A percentile compares a stretch with the other conserved stretches of the same genome.
Conservation (phyloP, 225 moss, liverwort and hornwort genomes). For the Lunularia cruciata region DNA sequence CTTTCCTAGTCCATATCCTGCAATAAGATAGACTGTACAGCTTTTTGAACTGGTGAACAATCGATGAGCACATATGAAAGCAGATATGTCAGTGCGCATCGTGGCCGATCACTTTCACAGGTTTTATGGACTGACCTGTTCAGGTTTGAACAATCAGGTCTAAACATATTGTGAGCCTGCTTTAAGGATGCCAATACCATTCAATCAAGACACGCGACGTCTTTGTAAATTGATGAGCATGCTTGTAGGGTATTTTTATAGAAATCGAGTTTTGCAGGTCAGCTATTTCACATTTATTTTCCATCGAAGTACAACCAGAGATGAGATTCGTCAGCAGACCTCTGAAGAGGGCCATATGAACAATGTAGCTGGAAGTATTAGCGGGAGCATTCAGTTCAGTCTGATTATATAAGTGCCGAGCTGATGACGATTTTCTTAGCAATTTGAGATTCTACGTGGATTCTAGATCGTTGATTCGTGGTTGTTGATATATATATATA, state of each 20-base stretch:
- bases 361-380: not conserved
- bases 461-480: not conserved
- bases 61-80: slow-evolving; percentile 14
- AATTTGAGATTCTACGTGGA: not conserved
- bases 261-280: slow-evolving; percentile 25
- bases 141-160: slow-evolving; percentile 6
- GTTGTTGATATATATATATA: not conserved
- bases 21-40: slow-evolving; percentile 36
- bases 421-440: not conserved
- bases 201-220: slow-evolving; percentile 28
- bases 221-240: slow-evolving; percentile 44
- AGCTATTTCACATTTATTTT: slow-evolving; percentile 32
- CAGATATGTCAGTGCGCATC: slow-evolving; percentile 24
- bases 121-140: slow-evolving; percentile 20
- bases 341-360: not conserved
- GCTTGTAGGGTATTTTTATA: slow-evolving; percentile 25
- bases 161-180: slow-evolving; percentile 20
- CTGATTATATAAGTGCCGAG: not conserved
- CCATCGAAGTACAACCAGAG: slow-evolving; percentile 16
- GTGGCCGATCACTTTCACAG: slow-evolving; percentile 30
- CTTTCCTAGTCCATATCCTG: slow-evolving; percentile 21
- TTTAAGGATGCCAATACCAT: slow-evolving; percentile 24
- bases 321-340: slow-evolving; percentile 11
- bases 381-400: not conserved
- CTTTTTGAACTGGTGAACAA: slow-evolving; percentile 30